Percentiles rank a stretch among this genome's conserved stretches.
Evolutionary conservation across 2,329 filamentous ascomycete genomes (phyloP).

Genomic region (Phialocephala sp.): DNA sequence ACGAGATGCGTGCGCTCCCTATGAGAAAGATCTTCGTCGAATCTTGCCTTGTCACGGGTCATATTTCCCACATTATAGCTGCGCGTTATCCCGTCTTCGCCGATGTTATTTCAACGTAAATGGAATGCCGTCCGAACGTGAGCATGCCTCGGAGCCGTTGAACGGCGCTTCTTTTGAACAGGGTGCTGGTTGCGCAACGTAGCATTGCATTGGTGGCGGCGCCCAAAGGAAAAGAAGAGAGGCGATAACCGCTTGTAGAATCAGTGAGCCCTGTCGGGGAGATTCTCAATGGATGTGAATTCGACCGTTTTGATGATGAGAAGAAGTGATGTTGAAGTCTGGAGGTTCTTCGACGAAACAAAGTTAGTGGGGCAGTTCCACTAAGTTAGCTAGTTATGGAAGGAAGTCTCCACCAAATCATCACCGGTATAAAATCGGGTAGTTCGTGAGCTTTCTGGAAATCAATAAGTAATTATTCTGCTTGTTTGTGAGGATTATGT

Average conservation of each 20-base stretch:
- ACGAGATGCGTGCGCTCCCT: neutral
- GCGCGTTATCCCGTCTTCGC: neutral
- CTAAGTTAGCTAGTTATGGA: neutral
- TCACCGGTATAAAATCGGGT: neutral
- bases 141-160: too few relatives aligned
- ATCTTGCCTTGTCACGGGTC: neutral
- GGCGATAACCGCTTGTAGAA: too few relatives aligned
- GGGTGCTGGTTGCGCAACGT: too few relatives aligned
- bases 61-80: neutral
- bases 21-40: neutral
- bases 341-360: neutral
- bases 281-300: too few relatives aligned
- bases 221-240: too few relatives aligned
- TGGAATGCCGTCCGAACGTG: too few relatives aligned
- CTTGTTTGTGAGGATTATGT: too few relatives aligned
- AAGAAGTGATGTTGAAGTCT: neutral
- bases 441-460: neutral
- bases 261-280: too few relatives aligned
- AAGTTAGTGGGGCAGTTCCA: constrained; percentile 1
- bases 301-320: neutral
- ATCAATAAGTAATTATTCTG: too few relatives aligned
- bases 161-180: too few relatives aligned
- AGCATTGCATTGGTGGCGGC: too few relatives aligned
- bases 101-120: neutral
- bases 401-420: too few relatives aligned